Evolutionary conservation across 228 moss, liverwort and hornwort genomes (phyloP), one percentile per base, ranked within the genome.

Genomic region (Sphagnum fallax): DNA sequence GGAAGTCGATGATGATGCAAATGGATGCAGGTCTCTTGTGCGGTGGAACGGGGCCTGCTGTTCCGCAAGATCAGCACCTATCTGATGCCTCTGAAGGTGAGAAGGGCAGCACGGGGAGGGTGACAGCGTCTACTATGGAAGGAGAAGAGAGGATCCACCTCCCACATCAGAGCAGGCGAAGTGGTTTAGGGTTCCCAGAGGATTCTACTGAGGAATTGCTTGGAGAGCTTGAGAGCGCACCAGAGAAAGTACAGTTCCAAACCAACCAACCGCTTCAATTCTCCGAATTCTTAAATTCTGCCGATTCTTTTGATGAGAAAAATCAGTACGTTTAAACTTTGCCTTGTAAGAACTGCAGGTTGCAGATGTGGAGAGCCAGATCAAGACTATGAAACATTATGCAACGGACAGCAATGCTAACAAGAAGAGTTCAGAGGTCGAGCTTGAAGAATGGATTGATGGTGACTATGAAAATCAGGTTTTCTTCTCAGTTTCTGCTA

Each of bases 401-500:
- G 83, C 91, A 8, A 84, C 81, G 78, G 89, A 86, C 52, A 88
- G 88, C 74, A 90, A 97, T 70, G 49, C 67, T 58, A 82, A 93
- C 71, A 80, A 89, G 74, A 91, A 83, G 77, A 85, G 87, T 75
- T 91, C 88, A 61, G 97, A 97, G 76, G 81, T 86, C 68, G 93
- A 91, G 80, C 82, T 97, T 68, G 76, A 89, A 65, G 97, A 97
- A 71, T 91, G 88, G 61, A 87, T 89, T 84, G 87, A 93, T 16
- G 88, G 88, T 72, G 91, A 93, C 75, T 84, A 85, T 72, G 84
- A 87, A 68, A 91, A 88, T 69, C 97, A 90, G 93, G 96, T 82
- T 53, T 48, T 16, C 13, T 7, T 51, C 49, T 32, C 6, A 62
- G 6, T 16, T 16, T 62, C 10, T 6, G 14, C 15, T 62, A 62